phyloP scores from a whole-genome alignment of 768 basidiomycete species.

The Tephrocybe sp. region DNA sequence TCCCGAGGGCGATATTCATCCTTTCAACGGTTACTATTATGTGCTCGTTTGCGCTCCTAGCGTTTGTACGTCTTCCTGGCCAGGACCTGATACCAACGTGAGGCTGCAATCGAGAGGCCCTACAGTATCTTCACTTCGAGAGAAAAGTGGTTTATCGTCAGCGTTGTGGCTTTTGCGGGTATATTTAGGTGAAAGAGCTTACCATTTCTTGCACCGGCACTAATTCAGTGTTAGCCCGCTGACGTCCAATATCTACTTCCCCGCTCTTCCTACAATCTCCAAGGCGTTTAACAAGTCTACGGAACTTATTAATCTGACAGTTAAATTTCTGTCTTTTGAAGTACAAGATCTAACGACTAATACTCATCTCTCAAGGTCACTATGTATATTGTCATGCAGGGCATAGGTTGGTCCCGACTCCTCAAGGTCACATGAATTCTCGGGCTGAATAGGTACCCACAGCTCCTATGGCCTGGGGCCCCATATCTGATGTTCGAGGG shows the following conservation, averaged over 20 bases:
- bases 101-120: slow-evolving; percentile 5
- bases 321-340: slow-evolving; percentile 22
- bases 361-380: slow-evolving; percentile 45
- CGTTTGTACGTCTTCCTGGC: slow-evolving; percentile 42
- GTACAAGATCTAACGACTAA: not conserved
- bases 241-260: slow-evolving; percentile 77
- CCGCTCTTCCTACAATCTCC: slow-evolving; percentile 70
- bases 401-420: slow-evolving; percentile 38
- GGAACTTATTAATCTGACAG: slow-evolving; percentile 76
- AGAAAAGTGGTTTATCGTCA: slow-evolving; percentile 72
- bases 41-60: slow-evolving; percentile 43
- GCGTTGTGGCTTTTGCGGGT: slow-evolving; percentile 53
- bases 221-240: slow-evolving; percentile 45
- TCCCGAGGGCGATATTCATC: slow-evolving; percentile 70
- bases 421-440: not conserved
- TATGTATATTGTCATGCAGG: slow-evolving; percentile 71
- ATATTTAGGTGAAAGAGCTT: slow-evolving; percentile 55
- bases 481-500: slow-evolving; percentile 64
- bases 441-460: not conserved
- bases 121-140: slow-evolving; percentile 48
- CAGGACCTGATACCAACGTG: not conserved
- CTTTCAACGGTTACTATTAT: slow-evolving; percentile 40
- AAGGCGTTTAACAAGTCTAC: slow-evolving; percentile 59
- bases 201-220: not conserved
- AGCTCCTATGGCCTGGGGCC: slow-evolving; percentile 73